Percentiles rank a stretch among this genome's conserved stretches.
Evolutionary conservation across 768 basidiomycete species (phyloP).

Genomic region (Royoungia palumana): DNA sequence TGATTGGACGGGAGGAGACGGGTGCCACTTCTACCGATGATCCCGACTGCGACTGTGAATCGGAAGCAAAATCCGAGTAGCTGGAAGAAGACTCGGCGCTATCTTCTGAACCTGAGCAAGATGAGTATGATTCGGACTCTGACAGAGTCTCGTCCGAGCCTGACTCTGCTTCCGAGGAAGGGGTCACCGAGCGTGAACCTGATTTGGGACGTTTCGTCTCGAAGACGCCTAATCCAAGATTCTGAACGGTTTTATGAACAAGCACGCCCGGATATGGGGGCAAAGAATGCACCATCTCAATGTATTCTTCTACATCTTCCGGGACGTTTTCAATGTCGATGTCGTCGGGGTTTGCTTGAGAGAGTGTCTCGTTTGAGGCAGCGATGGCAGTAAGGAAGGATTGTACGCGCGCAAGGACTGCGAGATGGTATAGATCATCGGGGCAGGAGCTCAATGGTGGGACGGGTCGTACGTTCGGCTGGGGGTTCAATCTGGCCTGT

Average conservation of each 20-base stretch:
- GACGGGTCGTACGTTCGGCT: slow-evolving; percentile 43
- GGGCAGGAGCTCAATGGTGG: neutral
- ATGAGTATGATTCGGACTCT: slow-evolving; percentile 12
- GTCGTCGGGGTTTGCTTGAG: slow-evolving; percentile 48
- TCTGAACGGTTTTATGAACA: slow-evolving; percentile 34
- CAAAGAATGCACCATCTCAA: slow-evolving; percentile 54
- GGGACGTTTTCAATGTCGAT: slow-evolving; percentile 69
- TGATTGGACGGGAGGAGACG: slow-evolving; percentile 43
- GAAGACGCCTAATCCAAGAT: slow-evolving; percentile 63
- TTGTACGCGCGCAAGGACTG: slow-evolving; percentile 64
- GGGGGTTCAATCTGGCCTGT: slow-evolving; percentile 40
- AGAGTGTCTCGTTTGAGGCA: slow-evolving; percentile 57
- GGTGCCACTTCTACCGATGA: slow-evolving; percentile 34
- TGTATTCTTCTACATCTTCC: slow-evolving; percentile 47
- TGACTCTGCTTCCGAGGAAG: slow-evolving; percentile 9
- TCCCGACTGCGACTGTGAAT: slow-evolving; percentile 10
- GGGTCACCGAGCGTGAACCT: slow-evolving; percentile 9
- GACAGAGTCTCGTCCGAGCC: slow-evolving; percentile 7
- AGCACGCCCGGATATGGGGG: neutral
- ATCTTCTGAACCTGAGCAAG: slow-evolving; percentile 8
- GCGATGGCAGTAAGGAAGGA: slow-evolving; percentile 66
- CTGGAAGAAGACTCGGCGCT: slow-evolving; percentile 9
- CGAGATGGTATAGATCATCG: neutral
- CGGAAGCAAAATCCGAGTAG: slow-evolving; percentile 4
- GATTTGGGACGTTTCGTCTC: slow-evolving; percentile 35